phyloP scores from a whole-genome alignment of 2,329 filamentous ascomycete species.

The Trichoderma lentiforme region DNA sequence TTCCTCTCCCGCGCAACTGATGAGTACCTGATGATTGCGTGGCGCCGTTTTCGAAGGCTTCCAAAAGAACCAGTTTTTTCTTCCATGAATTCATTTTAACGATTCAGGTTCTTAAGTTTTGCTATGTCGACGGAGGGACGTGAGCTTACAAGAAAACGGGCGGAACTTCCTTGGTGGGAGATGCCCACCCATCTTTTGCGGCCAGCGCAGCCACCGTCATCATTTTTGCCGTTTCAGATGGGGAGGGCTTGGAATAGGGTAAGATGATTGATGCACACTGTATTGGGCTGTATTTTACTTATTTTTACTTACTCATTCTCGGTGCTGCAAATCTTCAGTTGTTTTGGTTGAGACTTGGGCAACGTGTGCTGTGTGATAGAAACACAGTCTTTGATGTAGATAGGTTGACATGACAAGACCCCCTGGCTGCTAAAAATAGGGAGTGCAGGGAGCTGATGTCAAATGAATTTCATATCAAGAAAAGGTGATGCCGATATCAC shows the following conservation, averaged over 20 bases:
- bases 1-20: neutral
- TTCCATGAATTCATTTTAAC: neutral
- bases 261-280: neutral
- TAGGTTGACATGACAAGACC: neutral
- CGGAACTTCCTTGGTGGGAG: neutral
- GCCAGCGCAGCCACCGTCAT: neutral
- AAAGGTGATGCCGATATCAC: neutral
- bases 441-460: neutral
- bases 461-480: neutral
- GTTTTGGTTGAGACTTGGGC: neutral
- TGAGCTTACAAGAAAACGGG: neutral
- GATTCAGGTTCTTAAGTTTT: neutral
- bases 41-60: slow-evolving; percentile 7
- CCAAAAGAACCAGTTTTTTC: neutral
- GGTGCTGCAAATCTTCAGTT: neutral
- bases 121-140: neutral
- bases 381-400: neutral
- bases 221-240: neutral
- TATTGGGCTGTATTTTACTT: neutral
- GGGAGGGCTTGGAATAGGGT: neutral
- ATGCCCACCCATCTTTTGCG: neutral
- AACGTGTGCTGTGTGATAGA: neutral
- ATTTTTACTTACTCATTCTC: neutral
- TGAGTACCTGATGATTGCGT: neutral
- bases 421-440: neutral